Base-by-base conservation (phyloP, 148 eudicot species). In the Vaccinium macrocarpon region DNA sequence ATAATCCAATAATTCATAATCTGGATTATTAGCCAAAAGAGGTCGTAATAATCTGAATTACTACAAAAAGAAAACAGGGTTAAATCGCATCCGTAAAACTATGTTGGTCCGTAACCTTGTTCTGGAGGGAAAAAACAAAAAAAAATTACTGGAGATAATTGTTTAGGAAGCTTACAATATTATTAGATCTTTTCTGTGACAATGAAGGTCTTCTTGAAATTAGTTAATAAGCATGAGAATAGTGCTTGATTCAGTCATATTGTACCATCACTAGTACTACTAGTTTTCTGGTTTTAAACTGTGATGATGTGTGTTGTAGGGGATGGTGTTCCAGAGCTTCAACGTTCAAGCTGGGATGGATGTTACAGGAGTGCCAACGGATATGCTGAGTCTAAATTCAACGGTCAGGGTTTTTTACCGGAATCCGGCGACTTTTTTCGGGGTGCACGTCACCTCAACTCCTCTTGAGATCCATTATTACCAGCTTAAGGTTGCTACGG, bases 361-460 rank as follows among this genome's bases (percentile, higher is more conserved):
- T 71, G 53, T 81, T 27, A 81, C 93, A 3, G 98, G 98, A 42
- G 93, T 95, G 0, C 90, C 91, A 0, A 88, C 94, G n/a, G 92
- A 91, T 82, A 90, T 95, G 97, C 77, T 93, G 59, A 86, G 90
- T 5, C 82, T 95, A 82, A 92, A 93, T 90, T 90, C 98, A 4
- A 92, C 97, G 73, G 94, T 95, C 77, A 85, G 78, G 90, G 87
- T 95, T 10, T 90, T 78, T 51, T 93, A 87, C 84, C 76, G 89
- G 59, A 95, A 95, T 49, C 95, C 92, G 2, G 94, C 90, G 53
- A 95, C 94, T n/a, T 95, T 95, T 81, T 95, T 95, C 57, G 97
- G 98, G 10, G 91, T 93, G 49, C 97, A 95, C 68, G 98, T 95
- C 82, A 88, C 97, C n/a, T 87, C 95, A 9, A 87, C 93, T 18